Conservation (phyloP, 768 basidiomycete genomes). For the Tephrocybe sp. region DNA sequence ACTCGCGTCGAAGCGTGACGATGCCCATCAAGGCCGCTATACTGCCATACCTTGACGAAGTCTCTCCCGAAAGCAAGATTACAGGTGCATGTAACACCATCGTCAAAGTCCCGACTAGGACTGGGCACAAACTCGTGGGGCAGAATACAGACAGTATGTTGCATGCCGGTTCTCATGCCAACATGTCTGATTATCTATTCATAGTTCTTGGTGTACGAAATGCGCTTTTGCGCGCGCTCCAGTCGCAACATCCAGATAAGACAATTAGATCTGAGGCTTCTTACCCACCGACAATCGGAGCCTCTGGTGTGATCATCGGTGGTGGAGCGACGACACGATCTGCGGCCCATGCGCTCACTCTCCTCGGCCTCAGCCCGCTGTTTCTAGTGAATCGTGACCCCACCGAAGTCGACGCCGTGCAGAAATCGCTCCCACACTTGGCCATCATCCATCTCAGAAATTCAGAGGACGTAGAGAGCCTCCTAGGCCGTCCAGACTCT, state of each 20-base stretch:
- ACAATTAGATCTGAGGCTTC: conserved; percentile 21
- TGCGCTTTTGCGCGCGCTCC: conserved; percentile 28
- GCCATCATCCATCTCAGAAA: conserved; percentile 29
- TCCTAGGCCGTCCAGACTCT: conserved; percentile 24
- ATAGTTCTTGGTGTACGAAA: conserved; percentile 34
- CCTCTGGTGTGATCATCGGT: conserved; percentile 34
- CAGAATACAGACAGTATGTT: conserved; percentile 35
- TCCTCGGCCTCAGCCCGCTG: conserved; percentile 58
- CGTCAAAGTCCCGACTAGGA: conserved; percentile 28
- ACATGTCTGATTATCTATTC: neutral
- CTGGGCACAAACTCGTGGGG: conserved; percentile 30
- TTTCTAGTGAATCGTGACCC: conserved; percentile 31
- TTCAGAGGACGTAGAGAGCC: conserved; percentile 28
- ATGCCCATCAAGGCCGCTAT: conserved; percentile 37
- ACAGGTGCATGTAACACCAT: conserved; percentile 36
- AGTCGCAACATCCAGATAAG: conserved; percentile 21
- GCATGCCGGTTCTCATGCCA: neutral
- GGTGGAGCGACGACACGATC: conserved; percentile 39
- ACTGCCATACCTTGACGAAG: conserved; percentile 30
- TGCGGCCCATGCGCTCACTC: conserved; percentile 38
- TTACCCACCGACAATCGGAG: conserved; percentile 13
- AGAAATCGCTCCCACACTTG: conserved; percentile 24
- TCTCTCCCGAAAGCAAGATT: conserved; percentile 28
- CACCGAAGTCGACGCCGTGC: conserved; percentile 29
- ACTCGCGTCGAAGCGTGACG: conserved; percentile 25